Evolutionary conservation across 225 moss, liverwort and hornwort species (phyloP), one percentile per base, ranked within the genome.

Genomic region (Anthoceros angustus): DNA sequence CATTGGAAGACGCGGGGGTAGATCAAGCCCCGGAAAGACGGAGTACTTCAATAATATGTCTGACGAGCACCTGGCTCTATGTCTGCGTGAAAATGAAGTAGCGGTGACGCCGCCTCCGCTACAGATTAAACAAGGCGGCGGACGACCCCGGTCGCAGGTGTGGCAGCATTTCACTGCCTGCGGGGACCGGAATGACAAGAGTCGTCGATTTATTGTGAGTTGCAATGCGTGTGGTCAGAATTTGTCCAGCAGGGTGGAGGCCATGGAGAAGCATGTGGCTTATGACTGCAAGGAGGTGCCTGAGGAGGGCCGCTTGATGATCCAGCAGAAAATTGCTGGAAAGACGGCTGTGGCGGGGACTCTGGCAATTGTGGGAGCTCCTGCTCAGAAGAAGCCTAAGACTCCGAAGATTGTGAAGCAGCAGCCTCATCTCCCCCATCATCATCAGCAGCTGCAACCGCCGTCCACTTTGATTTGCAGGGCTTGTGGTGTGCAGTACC

Each of bases 81-180:
- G 55, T 55, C 55, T 55, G 18, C 55, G 55, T 55, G 55, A 55
- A 55, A 55, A 55, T 55, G 55, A 55, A 55, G 55, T 55, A 55
- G 55, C 55, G 55, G 55, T 55, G 55, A 55, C 55, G 55, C 55
- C 55, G 55, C 55, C 55, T 55, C 55, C 55, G 55, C 55, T 55
- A 55, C 55, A 55, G 55, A 55, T 55, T 55, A 55, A 55, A 55
- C 55, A 55, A 20, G 55, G 55, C 55, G 72, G 72, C 26, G 67
- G 72, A 15, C 64, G 72, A 62, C 72, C 72, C 15, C 66, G 67
- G 49, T 66, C 72, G 12, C 66, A 72, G 20, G 72, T 72, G 20
- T 72, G 72, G 72, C 66, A 72, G 67, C 67, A 66, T 61, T 72
- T 66, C 72, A 66, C 66, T 38, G 67, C 72, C 61, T 72, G 45